These are phyloP conservation scores for Liriodendron chinense DNA, from an alignment of 164 flowering plant genomes.

Conservation along the genomic window DNA sequence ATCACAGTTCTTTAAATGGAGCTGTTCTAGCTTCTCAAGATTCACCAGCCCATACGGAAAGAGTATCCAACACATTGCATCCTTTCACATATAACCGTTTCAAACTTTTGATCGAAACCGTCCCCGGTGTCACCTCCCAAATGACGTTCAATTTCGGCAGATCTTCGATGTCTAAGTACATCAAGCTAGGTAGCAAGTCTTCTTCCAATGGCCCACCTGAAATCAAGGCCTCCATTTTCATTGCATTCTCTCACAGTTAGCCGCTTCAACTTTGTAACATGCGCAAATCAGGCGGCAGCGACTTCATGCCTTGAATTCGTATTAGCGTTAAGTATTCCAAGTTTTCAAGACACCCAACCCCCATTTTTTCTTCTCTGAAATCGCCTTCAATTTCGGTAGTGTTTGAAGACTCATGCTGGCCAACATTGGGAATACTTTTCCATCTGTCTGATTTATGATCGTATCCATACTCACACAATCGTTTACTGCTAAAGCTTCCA, in stretches of 20 bases:
- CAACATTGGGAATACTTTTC: not conserved
- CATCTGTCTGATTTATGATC: not conserved
- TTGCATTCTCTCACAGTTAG: not conserved
- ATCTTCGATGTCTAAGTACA: not conserved
- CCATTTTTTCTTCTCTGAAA: conserved; percentile 2
- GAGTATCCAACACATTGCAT: not conserved
- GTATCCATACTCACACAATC: not conserved
- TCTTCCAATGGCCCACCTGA: not conserved
- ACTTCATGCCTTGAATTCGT: not conserved
- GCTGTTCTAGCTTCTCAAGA: conserved; percentile 5
- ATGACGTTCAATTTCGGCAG: conserved; percentile 1
- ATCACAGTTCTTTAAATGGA: conserved; percentile 1
- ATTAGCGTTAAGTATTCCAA: conserved; percentile 2
- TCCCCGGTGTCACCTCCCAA: not conserved
- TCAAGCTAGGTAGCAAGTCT: not conserved
- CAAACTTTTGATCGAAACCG: not conserved
- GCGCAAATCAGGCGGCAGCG: not conserved
- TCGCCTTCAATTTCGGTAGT: conserved; percentile 3
- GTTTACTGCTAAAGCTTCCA: not conserved
- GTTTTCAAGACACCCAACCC: not conserved
- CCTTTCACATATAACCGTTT: not conserved
- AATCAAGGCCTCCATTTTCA: not conserved
- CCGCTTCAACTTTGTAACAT: not conserved
- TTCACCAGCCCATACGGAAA: conserved; percentile 4
- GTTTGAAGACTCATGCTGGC: not conserved